phyloP scores from a whole-genome alignment of 345 rosid species.

The Gossypioides kirkii region DNA sequence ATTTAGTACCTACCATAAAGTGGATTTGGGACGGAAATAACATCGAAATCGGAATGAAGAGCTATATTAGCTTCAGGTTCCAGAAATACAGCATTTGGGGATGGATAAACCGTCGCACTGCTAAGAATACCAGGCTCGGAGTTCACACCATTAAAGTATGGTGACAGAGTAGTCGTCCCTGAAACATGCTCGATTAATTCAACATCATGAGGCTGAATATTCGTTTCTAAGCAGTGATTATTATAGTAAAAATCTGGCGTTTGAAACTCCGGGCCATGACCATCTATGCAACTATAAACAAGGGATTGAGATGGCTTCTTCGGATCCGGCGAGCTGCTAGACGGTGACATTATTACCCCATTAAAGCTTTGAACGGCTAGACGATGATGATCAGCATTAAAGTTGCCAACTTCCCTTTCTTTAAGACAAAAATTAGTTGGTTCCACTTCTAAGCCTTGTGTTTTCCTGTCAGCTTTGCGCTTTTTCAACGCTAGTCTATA shows the following conservation, averaged over 20 bases:
- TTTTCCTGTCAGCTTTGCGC: conserved; percentile 7
- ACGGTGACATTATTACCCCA: background rate
- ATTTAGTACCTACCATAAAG: background rate
- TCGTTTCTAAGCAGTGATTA: background rate
- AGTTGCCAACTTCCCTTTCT: background rate
- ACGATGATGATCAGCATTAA: background rate
- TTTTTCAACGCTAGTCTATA: conserved; percentile 17
- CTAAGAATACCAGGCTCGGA: background rate
- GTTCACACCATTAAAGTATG: background rate
- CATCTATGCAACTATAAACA: background rate
- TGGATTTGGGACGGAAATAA: background rate
- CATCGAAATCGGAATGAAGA: background rate
- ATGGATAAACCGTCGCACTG: background rate
- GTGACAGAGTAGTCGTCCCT: background rate
- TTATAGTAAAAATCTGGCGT: background rate
- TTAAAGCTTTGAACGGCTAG: background rate
- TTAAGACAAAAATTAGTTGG: no score
- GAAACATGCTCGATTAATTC: background rate
- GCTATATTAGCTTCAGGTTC: background rate
- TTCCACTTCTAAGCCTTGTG: background rate
- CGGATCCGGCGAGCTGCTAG: background rate
- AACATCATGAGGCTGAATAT: background rate
- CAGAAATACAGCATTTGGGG: background rate
- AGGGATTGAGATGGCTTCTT: background rate
- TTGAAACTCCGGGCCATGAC: background rate